Conservation (phyloP, 148 eudicot species). For the Vaccinium darrowii region DNA sequence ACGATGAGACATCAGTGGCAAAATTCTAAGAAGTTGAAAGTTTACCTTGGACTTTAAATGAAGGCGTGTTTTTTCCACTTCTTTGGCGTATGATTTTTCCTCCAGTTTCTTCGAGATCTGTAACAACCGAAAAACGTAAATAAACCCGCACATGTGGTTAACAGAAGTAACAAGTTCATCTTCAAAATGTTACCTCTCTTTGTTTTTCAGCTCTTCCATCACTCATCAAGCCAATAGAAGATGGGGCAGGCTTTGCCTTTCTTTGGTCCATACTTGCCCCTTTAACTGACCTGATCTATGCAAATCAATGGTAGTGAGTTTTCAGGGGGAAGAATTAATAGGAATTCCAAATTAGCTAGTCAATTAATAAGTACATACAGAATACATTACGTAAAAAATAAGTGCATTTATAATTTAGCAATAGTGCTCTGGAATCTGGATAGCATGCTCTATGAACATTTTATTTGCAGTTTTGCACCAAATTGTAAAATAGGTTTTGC, state of each 20-base stretch:
- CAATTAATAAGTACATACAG: background rate
- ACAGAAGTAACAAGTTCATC: background rate
- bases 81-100: constrained; percentile 41
- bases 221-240: constrained; percentile 48
- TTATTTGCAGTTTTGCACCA: background rate
- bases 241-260: constrained; percentile 36
- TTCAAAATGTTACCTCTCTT: constrained; percentile 40
- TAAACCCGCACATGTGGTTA: background rate
- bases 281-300: constrained; percentile 42
- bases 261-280: constrained; percentile 29
- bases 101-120: constrained; percentile 50
- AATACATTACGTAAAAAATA: background rate
- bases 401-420: background rate
- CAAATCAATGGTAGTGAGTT: constrained; percentile 1
- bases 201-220: constrained; percentile 48
- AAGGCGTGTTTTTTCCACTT: constrained; percentile 34
- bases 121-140: constrained; percentile 10
- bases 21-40: background rate
- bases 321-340: constrained; percentile 3
- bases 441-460: background rate
- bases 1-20: background rate
- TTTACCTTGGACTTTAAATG: constrained; percentile 48
- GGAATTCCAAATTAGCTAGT: background rate
- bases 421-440: background rate
- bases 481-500: background rate